Evolutionary conservation across 2,329 filamentous ascomycete genomes (phyloP).

Genomic region (Alternaria hordeiaustralica): DNA sequence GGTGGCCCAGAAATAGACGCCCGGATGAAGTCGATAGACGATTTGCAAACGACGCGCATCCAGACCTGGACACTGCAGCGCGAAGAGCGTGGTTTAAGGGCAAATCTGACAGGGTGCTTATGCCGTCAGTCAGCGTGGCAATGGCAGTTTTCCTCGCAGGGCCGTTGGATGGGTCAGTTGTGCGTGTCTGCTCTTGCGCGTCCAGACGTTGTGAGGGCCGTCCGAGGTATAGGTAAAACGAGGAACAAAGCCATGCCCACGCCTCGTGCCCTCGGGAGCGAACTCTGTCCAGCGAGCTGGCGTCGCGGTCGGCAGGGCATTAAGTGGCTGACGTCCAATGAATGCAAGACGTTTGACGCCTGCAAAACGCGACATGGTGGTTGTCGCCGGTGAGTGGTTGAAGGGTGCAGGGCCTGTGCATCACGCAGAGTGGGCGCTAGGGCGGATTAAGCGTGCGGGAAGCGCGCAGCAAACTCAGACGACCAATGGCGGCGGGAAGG

Average conservation of each 20-base stretch:
- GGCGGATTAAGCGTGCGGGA: slow-evolving; percentile 25
- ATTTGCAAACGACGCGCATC: slow-evolving; percentile 39
- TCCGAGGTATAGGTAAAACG: slow-evolving; percentile 15
- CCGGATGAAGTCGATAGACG: slow-evolving; percentile 46
- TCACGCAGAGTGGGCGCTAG: slow-evolving; percentile 27
- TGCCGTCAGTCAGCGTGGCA: slow-evolving; percentile 28
- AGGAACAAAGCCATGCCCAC: slow-evolving; percentile 19
- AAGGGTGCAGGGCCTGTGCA: slow-evolving; percentile 24
- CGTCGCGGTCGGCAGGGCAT: slow-evolving; percentile 22
- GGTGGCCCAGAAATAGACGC: slow-evolving; percentile 51
- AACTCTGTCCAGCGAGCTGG: slow-evolving; percentile 26
- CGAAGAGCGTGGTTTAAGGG: slow-evolving; percentile 30
- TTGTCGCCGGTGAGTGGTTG: slow-evolving; percentile 36
- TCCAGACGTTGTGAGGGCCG: slow-evolving; percentile 11
- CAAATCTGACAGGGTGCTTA: slow-evolving; percentile 36
- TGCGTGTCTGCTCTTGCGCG: slow-evolving; percentile 24
- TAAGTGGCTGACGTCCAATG: slow-evolving; percentile 31
- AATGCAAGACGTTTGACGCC: slow-evolving; percentile 39
- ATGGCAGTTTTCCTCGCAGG: neutral
- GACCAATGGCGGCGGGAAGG: slow-evolving; percentile 29
- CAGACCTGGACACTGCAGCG: slow-evolving; percentile 40
- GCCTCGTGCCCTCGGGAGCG: slow-evolving; percentile 29
- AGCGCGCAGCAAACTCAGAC: slow-evolving; percentile 21
- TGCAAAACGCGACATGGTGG: slow-evolving; percentile 32
- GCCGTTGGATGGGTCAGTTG: slow-evolving; percentile 22